Base-by-base conservation (phyloP, 192 early-diverging fungal genomes). In the Gamsiella multidivaricata region DNA sequence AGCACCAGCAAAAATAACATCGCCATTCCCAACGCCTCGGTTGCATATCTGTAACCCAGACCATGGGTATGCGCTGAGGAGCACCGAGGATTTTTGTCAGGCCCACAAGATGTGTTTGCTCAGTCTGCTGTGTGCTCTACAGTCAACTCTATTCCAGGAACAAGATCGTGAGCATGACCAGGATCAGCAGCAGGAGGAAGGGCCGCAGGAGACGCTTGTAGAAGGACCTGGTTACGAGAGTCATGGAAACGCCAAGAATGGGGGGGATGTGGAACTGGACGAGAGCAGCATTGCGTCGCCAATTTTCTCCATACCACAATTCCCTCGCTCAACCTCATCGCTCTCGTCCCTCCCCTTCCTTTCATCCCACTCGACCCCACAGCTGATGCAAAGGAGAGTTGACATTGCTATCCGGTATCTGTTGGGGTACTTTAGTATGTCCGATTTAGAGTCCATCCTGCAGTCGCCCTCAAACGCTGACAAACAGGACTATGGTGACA, bases 351-450 rank as follows among this genome's bases (percentile, higher is more conserved):
- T 26, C 14, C 56, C 39, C 26, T 58, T 22, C 1, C 23, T 37
- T 8, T 37, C 39, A 23, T 28, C 29, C 25, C 4, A 23, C 0
- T 37, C n/a, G n/a, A n/a, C 23, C 23, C 22, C 37, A 7, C 37
- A 41, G 23, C 34, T 37, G 11, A 39, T 67, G 5, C 45, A 37
- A 10, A 22, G 39, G 12, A 45, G 65, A 34, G 41, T 67, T n/a
- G 65, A 67, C 20, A 58, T 57, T 15, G 65, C 65, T 8, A 57
- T 57, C 17, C 43, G 14, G 8, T 67, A 67, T 26, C 39, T 67
- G 12, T 54, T 67, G 25, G 42, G 53, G 17, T 58, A 55, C 33
- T 67, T 67, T 11, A 50, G 23, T 7, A 26, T 50, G 42, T 8
- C 45, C 0, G 65, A 58, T 5, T 20, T 67, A 12, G 54, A 67